These are phyloP conservation scores for Saccharomycopsis babjevae DNA, from an alignment of 805 yeast species.

Conservation along the genomic window DNA sequence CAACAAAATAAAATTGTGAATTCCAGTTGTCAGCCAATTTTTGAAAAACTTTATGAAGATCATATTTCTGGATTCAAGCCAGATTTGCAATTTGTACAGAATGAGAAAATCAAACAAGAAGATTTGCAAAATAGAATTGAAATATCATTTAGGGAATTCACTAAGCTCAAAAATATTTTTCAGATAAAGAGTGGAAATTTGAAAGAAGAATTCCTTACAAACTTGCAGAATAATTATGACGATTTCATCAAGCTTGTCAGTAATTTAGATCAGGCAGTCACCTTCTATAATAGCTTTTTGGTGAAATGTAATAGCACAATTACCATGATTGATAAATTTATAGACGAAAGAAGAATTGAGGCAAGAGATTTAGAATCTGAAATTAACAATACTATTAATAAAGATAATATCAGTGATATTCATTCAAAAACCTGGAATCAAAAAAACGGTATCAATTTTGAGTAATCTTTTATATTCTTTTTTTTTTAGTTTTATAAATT, in stretches of 20 bases:
- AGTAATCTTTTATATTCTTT: not conserved
- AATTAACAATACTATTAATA: not conserved
- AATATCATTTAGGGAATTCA: conserved; percentile 25
- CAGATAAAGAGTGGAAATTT: conserved; percentile 6
- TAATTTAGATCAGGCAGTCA: conserved; percentile 57
- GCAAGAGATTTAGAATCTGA: conserved; percentile 40
- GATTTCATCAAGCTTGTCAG: conserved; percentile 44
- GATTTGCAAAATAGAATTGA: conserved; percentile 32
- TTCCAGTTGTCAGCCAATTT: conserved; percentile 11
- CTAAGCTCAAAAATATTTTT: conserved; percentile 15
- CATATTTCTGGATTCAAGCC: conserved; percentile 38
- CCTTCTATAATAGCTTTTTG: conserved; percentile 58
- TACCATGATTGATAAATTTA: conserved; percentile 41
- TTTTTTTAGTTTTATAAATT: too few relatives aligned
- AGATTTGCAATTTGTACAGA: conserved; percentile 40
- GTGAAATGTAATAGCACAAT: conserved; percentile 35
- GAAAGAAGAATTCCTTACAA: conserved; percentile 26
- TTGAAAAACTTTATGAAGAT: conserved; percentile 32
- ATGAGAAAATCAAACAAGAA: conserved; percentile 30
- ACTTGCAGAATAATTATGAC: conserved; percentile 21
- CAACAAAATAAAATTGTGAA: not conserved
- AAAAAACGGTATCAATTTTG: conserved; percentile 1
- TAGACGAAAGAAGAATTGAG: conserved; percentile 40
- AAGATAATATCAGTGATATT: not conserved
- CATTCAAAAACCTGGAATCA: conserved; percentile 1